phyloP scores from a whole-genome alignment of 163 green algal species.

The Chloroidium sp. region DNA sequence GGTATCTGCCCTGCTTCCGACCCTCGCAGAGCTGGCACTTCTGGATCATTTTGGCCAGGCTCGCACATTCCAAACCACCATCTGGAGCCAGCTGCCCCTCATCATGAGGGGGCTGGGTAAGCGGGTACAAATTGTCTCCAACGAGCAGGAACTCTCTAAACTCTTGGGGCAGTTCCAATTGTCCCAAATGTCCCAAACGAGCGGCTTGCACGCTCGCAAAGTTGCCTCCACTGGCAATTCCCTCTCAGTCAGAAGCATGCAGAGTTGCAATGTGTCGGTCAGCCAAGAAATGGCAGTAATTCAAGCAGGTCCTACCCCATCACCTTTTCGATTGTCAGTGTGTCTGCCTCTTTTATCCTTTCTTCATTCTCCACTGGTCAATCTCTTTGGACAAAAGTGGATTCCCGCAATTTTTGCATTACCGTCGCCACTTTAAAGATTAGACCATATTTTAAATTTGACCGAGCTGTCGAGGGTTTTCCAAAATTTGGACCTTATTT shows the following conservation, averaged over 20 bases:
- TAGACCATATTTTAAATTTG: no score
- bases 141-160: background rate
- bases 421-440: no score
- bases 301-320: no score
- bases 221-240: background rate
- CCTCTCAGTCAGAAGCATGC: background rate
- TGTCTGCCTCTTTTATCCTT: no score
- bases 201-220: background rate
- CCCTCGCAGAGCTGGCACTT: slow-evolving; percentile 42
- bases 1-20: slow-evolving; percentile 24
- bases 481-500: no score
- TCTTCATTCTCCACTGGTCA: no score
- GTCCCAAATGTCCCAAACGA: background rate
- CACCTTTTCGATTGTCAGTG: no score
- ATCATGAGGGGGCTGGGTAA: slow-evolving; percentile 56
- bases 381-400: no score
- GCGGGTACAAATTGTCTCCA: slow-evolving; percentile 16
- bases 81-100: slow-evolving; percentile 56
- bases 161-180: no score
- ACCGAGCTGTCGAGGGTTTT: no score
- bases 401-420: no score
- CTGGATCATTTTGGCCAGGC: slow-evolving; percentile 55
- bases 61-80: slow-evolving; percentile 50
- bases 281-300: background rate
- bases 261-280: background rate